Percentiles rank a stretch among this genome's conserved stretches.
phyloP scores from a whole-genome alignment of 169 alveolate genomes.

The Toxoplasma gondii region DNA sequence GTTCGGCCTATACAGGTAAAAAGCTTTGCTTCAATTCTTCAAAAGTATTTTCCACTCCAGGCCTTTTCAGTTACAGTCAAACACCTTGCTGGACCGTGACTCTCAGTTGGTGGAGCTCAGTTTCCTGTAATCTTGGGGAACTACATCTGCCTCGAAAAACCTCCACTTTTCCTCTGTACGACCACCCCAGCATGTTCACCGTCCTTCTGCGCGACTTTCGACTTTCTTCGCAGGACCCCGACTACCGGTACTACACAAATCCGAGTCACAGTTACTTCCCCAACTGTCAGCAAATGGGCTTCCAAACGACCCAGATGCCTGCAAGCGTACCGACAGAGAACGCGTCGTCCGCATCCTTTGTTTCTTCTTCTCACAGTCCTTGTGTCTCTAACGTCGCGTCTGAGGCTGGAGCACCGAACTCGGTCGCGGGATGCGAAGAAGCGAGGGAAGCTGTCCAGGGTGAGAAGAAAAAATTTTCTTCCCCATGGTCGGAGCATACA shows the following conservation, averaged over 20 bases:
- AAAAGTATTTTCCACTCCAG: too few species aligned
- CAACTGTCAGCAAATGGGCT: neutral
- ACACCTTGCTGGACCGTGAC: too few species aligned
- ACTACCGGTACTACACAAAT: constrained; percentile 71
- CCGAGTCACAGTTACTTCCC: constrained; percentile 63
- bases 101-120: too few species aligned
- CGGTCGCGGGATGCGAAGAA: neutral
- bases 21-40: too few species aligned
- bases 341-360: neutral
- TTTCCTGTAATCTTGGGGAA: too few species aligned
- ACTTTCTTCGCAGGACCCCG: constrained; percentile 68
- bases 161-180: too few species aligned
- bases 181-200: too few species aligned
- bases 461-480: too few species aligned
- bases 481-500: too few species aligned
- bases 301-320: neutral
- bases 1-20: too few species aligned
- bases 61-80: too few species aligned
- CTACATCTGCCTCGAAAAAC: too few species aligned
- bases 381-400: neutral
- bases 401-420: neutral
- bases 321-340: neutral
- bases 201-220: neutral
- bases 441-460: neutral
- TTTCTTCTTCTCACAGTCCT: neutral